Evolutionary conservation across 495 filamentous ascomycete genomes (phyloP).

Genomic region (Penicillium atrosanguineum): DNA sequence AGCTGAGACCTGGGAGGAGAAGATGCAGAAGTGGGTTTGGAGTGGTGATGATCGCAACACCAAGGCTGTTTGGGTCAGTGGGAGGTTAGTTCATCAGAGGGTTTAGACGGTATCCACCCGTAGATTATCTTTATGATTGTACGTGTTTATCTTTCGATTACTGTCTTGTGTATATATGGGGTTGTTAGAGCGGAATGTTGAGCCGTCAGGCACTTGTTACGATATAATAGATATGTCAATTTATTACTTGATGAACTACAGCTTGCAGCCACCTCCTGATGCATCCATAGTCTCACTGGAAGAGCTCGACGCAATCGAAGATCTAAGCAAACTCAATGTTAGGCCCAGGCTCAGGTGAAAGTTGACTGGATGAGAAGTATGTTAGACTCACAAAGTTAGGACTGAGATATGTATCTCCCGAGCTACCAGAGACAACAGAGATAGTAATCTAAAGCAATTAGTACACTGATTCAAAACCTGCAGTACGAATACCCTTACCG

Average conservation of each 20-base stretch:
- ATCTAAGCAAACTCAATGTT: too few species aligned
- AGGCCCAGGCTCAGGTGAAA: too few species aligned
- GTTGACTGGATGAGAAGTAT: background rate
- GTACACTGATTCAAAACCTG: background rate
- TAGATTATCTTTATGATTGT: background rate
- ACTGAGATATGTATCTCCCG: conserved; percentile 50
- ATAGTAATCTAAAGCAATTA: conserved; percentile 47
- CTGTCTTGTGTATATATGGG: background rate
- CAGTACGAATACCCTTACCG: conserved; percentile 21
- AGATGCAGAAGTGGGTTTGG: conserved; percentile 88
- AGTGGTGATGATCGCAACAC: conserved; percentile 87
- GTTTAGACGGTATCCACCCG: background rate
- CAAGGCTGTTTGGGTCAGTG: conserved; percentile 69
- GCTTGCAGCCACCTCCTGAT: background rate
- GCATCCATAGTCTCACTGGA: conserved; percentile 29
- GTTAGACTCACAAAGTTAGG: conserved; percentile 56
- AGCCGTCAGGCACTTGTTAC: background rate
- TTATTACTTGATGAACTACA: background rate
- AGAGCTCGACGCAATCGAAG: conserved; percentile 56
- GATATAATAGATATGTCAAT: background rate
- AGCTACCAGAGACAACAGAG: conserved; percentile 56
- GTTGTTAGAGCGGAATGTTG: background rate
- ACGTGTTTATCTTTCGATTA: background rate
- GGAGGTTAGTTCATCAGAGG: conserved; percentile 60
- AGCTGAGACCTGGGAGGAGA: conserved; percentile 75